Evolutionary conservation across 352 stramenopile species (phyloP), one percentile per base, ranked within the genome.

Genomic region (Phytophthora citrophthora): DNA sequence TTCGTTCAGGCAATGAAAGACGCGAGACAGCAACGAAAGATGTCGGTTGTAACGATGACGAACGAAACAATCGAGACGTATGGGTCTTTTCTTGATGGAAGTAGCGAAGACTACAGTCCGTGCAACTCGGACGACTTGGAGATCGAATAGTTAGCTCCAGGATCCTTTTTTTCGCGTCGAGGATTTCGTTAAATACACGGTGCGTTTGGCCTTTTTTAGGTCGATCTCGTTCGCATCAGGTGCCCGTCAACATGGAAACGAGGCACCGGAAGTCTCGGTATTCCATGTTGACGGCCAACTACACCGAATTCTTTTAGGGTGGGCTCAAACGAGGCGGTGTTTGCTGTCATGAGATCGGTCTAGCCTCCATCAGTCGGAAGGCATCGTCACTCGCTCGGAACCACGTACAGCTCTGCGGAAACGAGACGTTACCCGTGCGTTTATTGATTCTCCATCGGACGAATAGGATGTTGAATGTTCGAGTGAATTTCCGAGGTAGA

Each of bases 1-100:
- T 77, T 80, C 31, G n/a, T 44, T 3, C 47, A 68, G 24, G 54
- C 66, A 6, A 15, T 79, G 41, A 63, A 70, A 34, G 55, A 66
- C 6, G 26, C 18, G 39, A 34, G 11, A 18, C 34, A 68, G 53
- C 52, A 64, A 31, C 36, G 53, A 5, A 52, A 58, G 13, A 20
- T 32, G 38, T 27, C 24, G 32, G 7, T 12, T 31, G 18, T 13
- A 8, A 26, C 39, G 2, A 23, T 2, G 23, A 47, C 31, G 4
- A 10, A 36, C 15, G 18, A 52, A 45, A 16, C 4, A 5, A 2
- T 20, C 20, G 5, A 5, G 2, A 34, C 55, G 7, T 49, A 24
- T 50, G 44, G 10, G 39, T 11, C 5, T 38, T 34, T 48, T 5
- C 24, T 48, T 15, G 40, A 46, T 27, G 26, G 9, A 34, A 43